A percentile compares a stretch with the other conserved stretches of the same genome.
phyloP scores from a whole-genome alignment of 2,329 filamentous ascomycete species.

The Orbilia javanica region DNA sequence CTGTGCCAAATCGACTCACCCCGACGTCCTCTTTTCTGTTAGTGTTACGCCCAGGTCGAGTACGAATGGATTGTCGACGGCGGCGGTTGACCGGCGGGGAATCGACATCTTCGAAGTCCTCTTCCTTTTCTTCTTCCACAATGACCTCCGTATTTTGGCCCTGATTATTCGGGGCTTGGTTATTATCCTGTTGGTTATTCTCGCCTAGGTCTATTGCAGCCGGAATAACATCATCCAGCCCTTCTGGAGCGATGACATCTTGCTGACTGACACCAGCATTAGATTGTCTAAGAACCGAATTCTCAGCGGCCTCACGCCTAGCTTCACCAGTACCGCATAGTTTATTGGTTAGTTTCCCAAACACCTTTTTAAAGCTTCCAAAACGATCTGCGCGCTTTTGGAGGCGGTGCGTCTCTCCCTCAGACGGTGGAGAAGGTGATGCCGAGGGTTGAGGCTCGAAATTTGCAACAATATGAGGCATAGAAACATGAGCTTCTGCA shows the following conservation, averaged over 20 bases:
- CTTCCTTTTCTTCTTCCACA: background rate
- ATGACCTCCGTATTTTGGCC: background rate
- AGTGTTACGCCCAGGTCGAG: background rate
- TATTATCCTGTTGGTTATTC: background rate
- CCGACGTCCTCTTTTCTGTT: background rate
- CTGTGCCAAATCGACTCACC: background rate
- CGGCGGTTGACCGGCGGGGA: background rate
- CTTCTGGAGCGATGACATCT: slow-evolving; percentile 20
- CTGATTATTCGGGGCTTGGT: background rate
- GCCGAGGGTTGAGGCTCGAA: slow-evolving; percentile 7
- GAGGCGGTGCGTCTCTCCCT: background rate
- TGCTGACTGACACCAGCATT: slow-evolving; percentile 28
- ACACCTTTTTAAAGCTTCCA: background rate
- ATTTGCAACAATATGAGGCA: slow-evolving; percentile 13
- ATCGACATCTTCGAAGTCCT: background rate
- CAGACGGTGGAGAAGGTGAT: background rate
- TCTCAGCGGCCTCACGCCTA: background rate
- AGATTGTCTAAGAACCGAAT: background rate
- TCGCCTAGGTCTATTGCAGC: background rate
- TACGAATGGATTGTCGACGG: background rate
- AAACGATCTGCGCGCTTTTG: background rate
- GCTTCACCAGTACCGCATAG: background rate
- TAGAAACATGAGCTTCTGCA: slow-evolving; percentile 16
- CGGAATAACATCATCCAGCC: background rate
- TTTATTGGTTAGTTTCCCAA: background rate